A percentile compares a stretch with the other conserved stretches of the same genome.
Evolutionary conservation across 768 basidiomycete species (phyloP).

Genomic region (Lanmaoa rubissima): DNA sequence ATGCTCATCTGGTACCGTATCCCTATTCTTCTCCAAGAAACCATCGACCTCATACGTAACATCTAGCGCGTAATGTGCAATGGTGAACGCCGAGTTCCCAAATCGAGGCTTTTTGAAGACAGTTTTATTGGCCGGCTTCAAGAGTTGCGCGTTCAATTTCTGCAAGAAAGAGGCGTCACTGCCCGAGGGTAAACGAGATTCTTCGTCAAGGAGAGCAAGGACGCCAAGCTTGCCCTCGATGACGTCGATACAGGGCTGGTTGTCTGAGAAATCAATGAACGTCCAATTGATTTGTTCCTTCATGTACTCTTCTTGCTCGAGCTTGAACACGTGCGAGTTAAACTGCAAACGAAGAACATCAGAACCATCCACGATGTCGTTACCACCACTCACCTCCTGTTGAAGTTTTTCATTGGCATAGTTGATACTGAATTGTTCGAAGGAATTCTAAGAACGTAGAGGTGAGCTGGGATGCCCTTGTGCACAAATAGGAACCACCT

Average conservation of each 20-base stretch:
- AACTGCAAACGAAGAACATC: conserved; percentile 52
- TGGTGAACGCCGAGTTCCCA: conserved; percentile 94
- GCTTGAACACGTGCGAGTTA: conserved; percentile 98
- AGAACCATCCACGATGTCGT: conserved; percentile 5
- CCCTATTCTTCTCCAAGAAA: conserved; percentile 98
- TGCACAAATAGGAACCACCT: conserved; percentile 44
- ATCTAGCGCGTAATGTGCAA: conserved; percentile 96
- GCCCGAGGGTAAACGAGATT: conserved; percentile 93
- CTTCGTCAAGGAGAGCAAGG: conserved; percentile 92
- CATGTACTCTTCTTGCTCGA: conserved; percentile 99
- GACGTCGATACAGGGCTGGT: conserved; percentile 97
- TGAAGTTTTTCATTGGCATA: conserved; percentile 98
- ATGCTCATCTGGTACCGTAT: conserved; percentile 98
- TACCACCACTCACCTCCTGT: conserved; percentile 70
- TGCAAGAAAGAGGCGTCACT: conserved; percentile 91
- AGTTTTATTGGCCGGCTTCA: conserved; percentile 79
- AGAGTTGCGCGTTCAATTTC: conserved; percentile 84
- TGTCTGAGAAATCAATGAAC: conserved; percentile 99
- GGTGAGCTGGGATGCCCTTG: conserved; percentile 4
- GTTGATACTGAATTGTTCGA: conserved; percentile 99
- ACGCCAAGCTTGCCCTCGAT: conserved; percentile 98
- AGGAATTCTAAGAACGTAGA: conserved; percentile 59
- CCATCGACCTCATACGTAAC: conserved; percentile 99
- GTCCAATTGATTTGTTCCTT: conserved; percentile 99
- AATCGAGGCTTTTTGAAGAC: conserved; percentile 99